Evolutionary conservation across 805 yeast species (phyloP), one percentile per base, ranked within the genome.

Genomic region (Saturnispora gosingensis): DNA sequence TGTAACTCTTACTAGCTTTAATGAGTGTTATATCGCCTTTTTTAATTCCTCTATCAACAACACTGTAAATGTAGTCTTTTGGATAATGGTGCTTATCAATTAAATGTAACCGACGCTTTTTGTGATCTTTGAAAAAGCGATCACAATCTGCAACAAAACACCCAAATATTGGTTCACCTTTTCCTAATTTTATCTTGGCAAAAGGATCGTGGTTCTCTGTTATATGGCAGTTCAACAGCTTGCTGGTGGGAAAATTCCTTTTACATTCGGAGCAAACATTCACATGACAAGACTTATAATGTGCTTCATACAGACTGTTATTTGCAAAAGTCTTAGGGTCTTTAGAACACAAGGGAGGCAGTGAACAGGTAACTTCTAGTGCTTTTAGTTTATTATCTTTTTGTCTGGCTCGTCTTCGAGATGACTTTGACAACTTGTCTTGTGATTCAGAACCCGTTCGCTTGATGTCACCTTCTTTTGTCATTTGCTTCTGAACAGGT

Each of bases 181-280:
- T 56, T 27, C 70, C 74, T 45, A 63, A 59, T 45, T 62, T 58
- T 3, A 72, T 67, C 20, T 55, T 54, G 4, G 64, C 58, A 43
- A 79, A 72, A 3, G 82, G 78, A 58, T 77, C 75, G 57, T 81
- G 85, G 51, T 67, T 65, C 55, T 80, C 85, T 25, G 70, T 67
- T 1, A 79, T 69, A 56, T 80, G 85, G 15, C 80, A 56, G 4
- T 71, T 68, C 20, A 80, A 62, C 7, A 74, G 56, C 39, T 53
- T 58, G 10, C 68, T 65, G n/a, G 70, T 67, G 0, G 82, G 81
- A 52, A 79, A 74, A 53, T 60, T 64, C 42, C 58, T 64, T 9
- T 58, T 54, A 55, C 81, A 76, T 36, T 61, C 65, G 0, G 55
- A 48, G 53, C 81, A 75, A 1, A 62, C 55, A 54, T 68, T 56